A percentile compares a stretch with the other conserved stretches of the same genome.
phyloP scores from a whole-genome alignment of 805 yeast species.

The Metschnikowia cerradonensis region DNA sequence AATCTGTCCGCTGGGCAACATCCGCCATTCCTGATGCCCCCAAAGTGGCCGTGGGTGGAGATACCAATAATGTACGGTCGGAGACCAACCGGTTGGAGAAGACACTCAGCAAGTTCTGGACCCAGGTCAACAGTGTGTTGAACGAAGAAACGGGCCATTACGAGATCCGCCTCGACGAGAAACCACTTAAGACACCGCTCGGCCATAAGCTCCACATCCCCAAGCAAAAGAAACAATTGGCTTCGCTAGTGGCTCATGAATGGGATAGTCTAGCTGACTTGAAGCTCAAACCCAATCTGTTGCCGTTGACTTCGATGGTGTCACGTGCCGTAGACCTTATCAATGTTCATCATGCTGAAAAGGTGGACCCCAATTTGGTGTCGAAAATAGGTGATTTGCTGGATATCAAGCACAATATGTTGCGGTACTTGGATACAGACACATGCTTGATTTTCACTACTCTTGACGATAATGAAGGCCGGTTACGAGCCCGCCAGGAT shows the following conservation, averaged over 20 bases:
- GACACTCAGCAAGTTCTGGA: slow-evolving; percentile 78
- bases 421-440: slow-evolving; percentile 91
- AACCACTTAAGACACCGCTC: slow-evolving; percentile 77
- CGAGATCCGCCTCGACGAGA: slow-evolving; percentile 65
- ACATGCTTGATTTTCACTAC: slow-evolving; percentile 88
- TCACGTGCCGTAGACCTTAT: slow-evolving; percentile 80
- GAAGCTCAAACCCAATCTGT: slow-evolving; percentile 65
- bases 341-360: slow-evolving; percentile 29
- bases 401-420: slow-evolving; percentile 53
- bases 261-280: slow-evolving; percentile 74
- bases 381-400: slow-evolving; percentile 62
- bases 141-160: slow-evolving; percentile 29
- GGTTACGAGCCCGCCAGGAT: slow-evolving; percentile 74
- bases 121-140: slow-evolving; percentile 50
- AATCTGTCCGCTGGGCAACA: slow-evolving; percentile 2
- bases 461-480: slow-evolving; percentile 73
- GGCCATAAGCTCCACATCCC: slow-evolving; percentile 73
- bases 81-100: slow-evolving; percentile 69
- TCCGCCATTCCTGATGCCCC: neutral
- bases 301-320: slow-evolving; percentile 84
- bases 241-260: slow-evolving; percentile 76
- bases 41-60: slow-evolving; percentile 37
- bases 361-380: slow-evolving; percentile 39
- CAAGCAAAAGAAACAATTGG: slow-evolving; percentile 52
- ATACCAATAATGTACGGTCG: slow-evolving; percentile 41